Evolutionary conservation across 192 early-diverging fungal species (phyloP), one percentile per base, ranked within the genome.

Genomic region (Cladochytrium replicatum): DNA sequence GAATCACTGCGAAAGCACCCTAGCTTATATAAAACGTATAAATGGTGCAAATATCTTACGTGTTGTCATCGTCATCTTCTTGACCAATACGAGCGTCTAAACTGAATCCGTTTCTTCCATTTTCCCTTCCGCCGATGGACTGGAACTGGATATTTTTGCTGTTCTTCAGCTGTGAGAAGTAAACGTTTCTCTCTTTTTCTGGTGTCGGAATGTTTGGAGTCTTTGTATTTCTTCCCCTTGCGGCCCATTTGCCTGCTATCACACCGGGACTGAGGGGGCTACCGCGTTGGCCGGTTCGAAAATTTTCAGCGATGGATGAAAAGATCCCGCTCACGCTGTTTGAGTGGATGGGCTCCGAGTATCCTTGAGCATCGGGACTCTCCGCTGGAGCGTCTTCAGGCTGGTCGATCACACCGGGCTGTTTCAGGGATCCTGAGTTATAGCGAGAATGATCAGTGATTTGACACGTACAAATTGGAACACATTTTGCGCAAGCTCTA

Each of bases 391-490:
- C 19, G 51, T 21, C 32, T 13, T 25, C 26, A n/a, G 29, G 30
- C 23, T 7, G 32, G 43, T 54, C 52, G 15, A 54, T 1, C 5
- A 54, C 43, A 21, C 40, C 41, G 23, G 52, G 52, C 52, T 54
- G 15, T 2, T 19, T 17, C 13, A 25, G 22, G 7, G 6, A 19
- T 21, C n/a, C n/a, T n/a, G n/a, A n/a, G n/a, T n/a, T n/a, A n/a
- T n/a, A n/a, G n/a, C n/a, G n/a, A n/a, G n/a, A n/a, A n/a, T n/a
- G n/a, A n/a, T n/a, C n/a, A n/a, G n/a, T n/a, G n/a, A n/a, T n/a
- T n/a, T n/a, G n/a, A n/a, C 42, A 41, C 47, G 15, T 19, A 53
- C 58, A 45, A 55, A 52, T 29, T 54, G 53, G 29, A 61, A 61
- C 15, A 52, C 39, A 6, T 41, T 13, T 34, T 48, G 48, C 19